A percentile compares a stretch with the other conserved stretches of the same genome.
Evolutionary conservation across 371 early-diverging fungal genomes (phyloP).

Genomic region (Saksenaea oblongispora): DNA sequence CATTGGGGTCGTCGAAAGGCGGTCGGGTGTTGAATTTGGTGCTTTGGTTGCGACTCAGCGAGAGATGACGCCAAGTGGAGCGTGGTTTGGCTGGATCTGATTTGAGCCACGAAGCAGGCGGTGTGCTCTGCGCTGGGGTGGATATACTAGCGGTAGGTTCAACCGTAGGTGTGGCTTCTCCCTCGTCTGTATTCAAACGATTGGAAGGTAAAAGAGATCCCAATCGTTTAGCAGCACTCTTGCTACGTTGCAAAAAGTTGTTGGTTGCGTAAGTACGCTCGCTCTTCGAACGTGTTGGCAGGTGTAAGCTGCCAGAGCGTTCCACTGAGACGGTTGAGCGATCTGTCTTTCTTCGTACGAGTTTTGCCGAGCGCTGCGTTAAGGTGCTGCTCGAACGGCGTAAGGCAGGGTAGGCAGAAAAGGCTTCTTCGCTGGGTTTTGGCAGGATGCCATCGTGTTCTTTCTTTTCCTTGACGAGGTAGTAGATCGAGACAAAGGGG

Average conservation of each 20-base stretch:
- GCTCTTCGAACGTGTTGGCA: background rate
- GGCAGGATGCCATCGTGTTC: slow-evolving; percentile 29
- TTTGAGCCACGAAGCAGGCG: background rate
- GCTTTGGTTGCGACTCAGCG: background rate
- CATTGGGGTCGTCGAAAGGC: background rate
- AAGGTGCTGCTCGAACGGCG: slow-evolving; percentile 21
- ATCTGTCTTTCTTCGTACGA: slow-evolving; percentile 26
- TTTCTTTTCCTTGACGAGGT: slow-evolving; percentile 77
- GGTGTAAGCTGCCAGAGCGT: background rate
- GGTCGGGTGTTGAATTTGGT: slow-evolving; percentile 13
- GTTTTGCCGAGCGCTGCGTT: slow-evolving; percentile 4
- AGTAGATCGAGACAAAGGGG: slow-evolving; percentile 85
- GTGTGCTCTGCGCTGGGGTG: background rate
- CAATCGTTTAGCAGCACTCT: slow-evolving; percentile 23
- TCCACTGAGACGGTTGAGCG: slow-evolving; percentile 11
- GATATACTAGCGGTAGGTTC: background rate
- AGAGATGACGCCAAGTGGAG: background rate
- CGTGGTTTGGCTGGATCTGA: background rate
- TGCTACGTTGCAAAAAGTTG: slow-evolving; percentile 14
- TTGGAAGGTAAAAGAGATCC: slow-evolving; percentile 13
- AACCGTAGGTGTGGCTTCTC: background rate
- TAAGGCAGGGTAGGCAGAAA: slow-evolving; percentile 9
- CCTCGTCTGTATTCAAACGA: background rate
- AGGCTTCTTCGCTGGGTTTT: slow-evolving; percentile 12
- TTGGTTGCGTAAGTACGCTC: background rate